phyloP scores from a whole-genome alignment of 202 grass and related monocot species.

The Panicum virgatum region DNA sequence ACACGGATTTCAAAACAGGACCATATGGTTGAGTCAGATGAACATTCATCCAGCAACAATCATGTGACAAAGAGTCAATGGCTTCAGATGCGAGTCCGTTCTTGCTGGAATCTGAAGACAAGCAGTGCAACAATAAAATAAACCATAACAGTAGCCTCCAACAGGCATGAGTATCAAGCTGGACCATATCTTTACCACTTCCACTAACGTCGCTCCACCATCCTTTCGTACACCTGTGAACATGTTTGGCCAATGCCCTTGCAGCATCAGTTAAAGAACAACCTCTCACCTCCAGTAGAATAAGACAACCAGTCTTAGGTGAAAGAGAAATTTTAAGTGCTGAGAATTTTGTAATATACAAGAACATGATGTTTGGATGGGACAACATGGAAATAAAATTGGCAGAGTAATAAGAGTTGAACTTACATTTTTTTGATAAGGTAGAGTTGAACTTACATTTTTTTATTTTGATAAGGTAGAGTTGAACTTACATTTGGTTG shows the following conservation, averaged over 20 bases:
- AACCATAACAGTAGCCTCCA: conserved; percentile 13
- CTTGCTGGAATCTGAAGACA: conserved; percentile 66
- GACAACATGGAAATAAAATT: background rate
- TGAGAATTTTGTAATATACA: conserved; percentile 1
- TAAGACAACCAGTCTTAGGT: conserved; percentile 35
- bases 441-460: conserved; percentile 51
- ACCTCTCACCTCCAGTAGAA: conserved; percentile 70
- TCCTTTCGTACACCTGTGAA: conserved; percentile 69
- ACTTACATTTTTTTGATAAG: conserved; percentile 55
- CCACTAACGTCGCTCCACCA: conserved; percentile 81
- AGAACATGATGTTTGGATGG: background rate
- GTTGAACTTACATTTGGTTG: conserved; percentile 73
- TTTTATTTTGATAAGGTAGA: background rate
- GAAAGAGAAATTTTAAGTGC: conserved; percentile 13
- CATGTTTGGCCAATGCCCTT: conserved; percentile 94
- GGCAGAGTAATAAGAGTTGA: background rate
- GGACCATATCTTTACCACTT: conserved; percentile 57
- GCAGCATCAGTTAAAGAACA: conserved; percentile 91
- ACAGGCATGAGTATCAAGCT: conserved; percentile 39
- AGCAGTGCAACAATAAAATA: conserved; percentile 23
- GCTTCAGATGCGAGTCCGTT: conserved; percentile 60
- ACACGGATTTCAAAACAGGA: conserved; percentile 86
- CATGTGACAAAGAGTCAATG: conserved; percentile 55
- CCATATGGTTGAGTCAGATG: conserved; percentile 68
- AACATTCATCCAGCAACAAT: conserved; percentile 86